Percentiles rank a stretch among this genome's conserved stretches.
phyloP scores from a whole-genome alignment of 768 basidiomycete species.

The Lentinula guzmanii region DNA sequence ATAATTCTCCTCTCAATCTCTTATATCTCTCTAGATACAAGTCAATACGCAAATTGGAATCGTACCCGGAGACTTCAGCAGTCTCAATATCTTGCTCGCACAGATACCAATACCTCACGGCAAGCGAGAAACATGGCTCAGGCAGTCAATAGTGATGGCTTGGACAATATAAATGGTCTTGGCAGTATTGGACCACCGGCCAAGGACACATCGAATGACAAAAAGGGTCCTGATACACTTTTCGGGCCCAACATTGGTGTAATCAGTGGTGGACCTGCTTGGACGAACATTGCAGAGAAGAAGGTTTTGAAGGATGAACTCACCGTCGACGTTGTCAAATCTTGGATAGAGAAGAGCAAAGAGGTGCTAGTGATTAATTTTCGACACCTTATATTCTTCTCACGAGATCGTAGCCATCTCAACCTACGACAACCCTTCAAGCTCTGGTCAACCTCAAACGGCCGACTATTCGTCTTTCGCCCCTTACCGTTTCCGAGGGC shows the following conservation, averaged over 20 bases:
- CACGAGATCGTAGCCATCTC: conserved; percentile 44
- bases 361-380: conserved; percentile 47
- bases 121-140: conserved; percentile 46
- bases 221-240: conserved; percentile 71
- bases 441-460: conserved; percentile 93
- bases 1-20: conserved; percentile 5
- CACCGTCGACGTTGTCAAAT: conserved; percentile 73
- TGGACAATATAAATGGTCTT: conserved; percentile 23
- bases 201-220: conserved; percentile 29
- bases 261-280: conserved; percentile 59
- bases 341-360: conserved; percentile 85
- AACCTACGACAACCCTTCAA: conserved; percentile 90
- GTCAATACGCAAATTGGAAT: conserved; percentile 53
- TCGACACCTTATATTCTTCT: conserved; percentile 3
- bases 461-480: conserved; percentile 76
- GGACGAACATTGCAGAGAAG: conserved; percentile 66
- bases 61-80: conserved; percentile 47
- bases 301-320: conserved; percentile 60
- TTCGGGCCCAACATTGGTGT: conserved; percentile 91
- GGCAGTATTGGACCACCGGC: conserved; percentile 8
- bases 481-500: conserved; percentile 44
- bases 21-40: conserved; percentile 25
- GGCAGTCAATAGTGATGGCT: conserved; percentile 19
- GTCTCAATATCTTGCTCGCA: conserved; percentile 46
- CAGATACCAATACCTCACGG: conserved; percentile 41